Base-by-base conservation (phyloP, 495 filamentous ascomycete species). In the Penicillium robsamsonii region DNA sequence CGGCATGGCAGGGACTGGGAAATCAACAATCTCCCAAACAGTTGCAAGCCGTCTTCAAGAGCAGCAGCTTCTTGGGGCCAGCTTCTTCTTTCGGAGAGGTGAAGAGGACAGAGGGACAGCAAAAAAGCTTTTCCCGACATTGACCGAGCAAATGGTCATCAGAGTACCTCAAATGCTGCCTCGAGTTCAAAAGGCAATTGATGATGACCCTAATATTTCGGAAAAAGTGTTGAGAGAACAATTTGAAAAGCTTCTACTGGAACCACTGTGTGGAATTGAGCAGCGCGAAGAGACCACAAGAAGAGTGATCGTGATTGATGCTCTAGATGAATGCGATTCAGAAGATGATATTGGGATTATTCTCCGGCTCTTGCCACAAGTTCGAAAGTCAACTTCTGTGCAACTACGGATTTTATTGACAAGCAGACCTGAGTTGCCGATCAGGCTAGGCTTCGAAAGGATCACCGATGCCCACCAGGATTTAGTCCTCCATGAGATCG, bases 61-160 rank as follows among this genome's bases (percentile, higher is more conserved):
- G 9, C 5, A 44, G 42, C 5, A 18, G 18, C 17, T 44, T n/a
- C 42, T n/a, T 46, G 18, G 65, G 69, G 62, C 70, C 59, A 47
- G 69, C 59, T 79, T 80, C 63, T 78, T 82, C 63, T 82, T 82
- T 63, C 77, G 75, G 31, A 71, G 68, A 58, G 71, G 75, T n/a
- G 67, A 73, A 4, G 66, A 70, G 2, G 74, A 80, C 45, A 65
- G 69, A 43, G 68, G 63, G 5, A 65, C 57, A 13, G 72, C 74
- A 5, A 50, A 12, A 4, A 67, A 63, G 31, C 60, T 82, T 48
- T 75, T 81, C 49, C 57, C 77, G 1, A 79, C 76, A 1, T 71
- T 83, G 22, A 69, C 70, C 12, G 15, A 45, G 30, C 75, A 83
- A 46, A 59, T 83, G 15, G 54, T 67, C 1, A 47, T 41, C 24